Percentiles rank a stretch among this genome's conserved stretches.
phyloP scores from a whole-genome alignment of 2,329 filamentous ascomycete genomes.

The Aspergillus tanneri region DNA sequence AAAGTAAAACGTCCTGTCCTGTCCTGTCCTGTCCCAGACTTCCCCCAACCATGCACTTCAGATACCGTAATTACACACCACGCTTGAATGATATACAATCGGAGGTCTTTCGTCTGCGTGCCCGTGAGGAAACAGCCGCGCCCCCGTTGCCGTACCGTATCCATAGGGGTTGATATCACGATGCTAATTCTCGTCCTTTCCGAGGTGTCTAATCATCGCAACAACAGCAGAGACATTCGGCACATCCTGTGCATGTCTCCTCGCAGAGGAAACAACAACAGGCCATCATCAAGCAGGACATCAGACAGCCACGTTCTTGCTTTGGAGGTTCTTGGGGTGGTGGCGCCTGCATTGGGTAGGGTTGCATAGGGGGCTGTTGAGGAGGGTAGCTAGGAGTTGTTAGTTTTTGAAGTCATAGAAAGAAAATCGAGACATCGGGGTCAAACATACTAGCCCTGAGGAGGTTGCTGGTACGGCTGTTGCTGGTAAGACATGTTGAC shows the following conservation, averaged over 20 bases:
- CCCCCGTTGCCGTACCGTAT: too few relatives aligned
- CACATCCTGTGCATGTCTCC: constrained; percentile 13
- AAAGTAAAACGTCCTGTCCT: not conserved
- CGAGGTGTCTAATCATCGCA: constrained; percentile 1
- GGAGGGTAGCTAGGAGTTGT: constrained; percentile 13
- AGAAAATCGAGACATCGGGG: too few relatives aligned
- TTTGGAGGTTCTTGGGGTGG: constrained; percentile 12
- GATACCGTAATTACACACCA: too few relatives aligned
- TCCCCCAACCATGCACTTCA: not conserved
- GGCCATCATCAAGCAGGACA: constrained; percentile 6
- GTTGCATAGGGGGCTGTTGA: constrained; percentile 15
- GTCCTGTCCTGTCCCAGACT: not conserved
- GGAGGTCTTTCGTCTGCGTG: not conserved
- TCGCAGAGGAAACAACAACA: constrained; percentile 10
- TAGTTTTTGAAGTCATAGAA: not conserved
- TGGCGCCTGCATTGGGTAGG: constrained; percentile 13
- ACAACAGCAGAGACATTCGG: constrained; percentile 12
- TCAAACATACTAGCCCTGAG: constrained; percentile 18
- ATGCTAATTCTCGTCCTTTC: too few relatives aligned
- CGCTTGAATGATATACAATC: not conserved
- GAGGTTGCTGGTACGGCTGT: constrained; percentile 11
- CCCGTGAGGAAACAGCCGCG: too few relatives aligned
- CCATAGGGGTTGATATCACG: too few relatives aligned
- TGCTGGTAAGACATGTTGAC: constrained; percentile 14
- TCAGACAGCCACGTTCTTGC: constrained; percentile 15